Base-by-base conservation (phyloP, 768 basidiomycete species). In the Kwoniella dejecticola region DNA sequence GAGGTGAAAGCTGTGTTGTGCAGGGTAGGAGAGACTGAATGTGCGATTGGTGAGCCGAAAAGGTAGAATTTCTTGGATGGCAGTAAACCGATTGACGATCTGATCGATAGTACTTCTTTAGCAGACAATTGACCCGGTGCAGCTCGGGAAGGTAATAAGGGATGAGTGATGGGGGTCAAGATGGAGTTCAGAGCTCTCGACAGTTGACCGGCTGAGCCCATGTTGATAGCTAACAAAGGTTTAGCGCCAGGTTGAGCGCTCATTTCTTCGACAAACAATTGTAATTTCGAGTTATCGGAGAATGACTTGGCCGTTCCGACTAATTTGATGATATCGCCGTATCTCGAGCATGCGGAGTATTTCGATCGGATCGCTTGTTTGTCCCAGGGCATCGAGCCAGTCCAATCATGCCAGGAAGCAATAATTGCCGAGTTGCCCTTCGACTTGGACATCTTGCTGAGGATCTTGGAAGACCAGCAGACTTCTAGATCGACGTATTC, bases 391-490 rank as follows among this genome's bases (percentile, higher is more conserved):
- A 94, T 83, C 12, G 82, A 81, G 2, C 95, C 94, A 44, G 85
- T 87, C 88, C 89, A 93, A 71, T 99, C 93, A 74, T 97, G 95
- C 87, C 88, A 96, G 5, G 93, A 96, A 0, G 91, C 89, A 59
- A 99, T 87, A 71, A 97, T 85, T 67, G 87, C 83, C 0, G 92
- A 89, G 40, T 79, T 70, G 0, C 90, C 87, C 76, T 92, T 95
- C 54, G 81, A 82, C 12, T 81, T 70, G 26, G 82, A 78, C 44
- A 97, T 80, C 2, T 84, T 82, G 29, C 82, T 82, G 59, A 94
- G 85, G 49, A 82, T 72, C 49, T 84, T 82, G 64, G 85, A 82
- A 0, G 89, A 84, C 80, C 88, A 87, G 0, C 87, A 84, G 57
- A 90, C 85, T 79, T 99, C 95, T 49, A 96, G 84, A 68, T 98